Evolutionary conservation across 1,284 basidiomycete species (phyloP), one percentile per base, ranked within the genome.

Genomic region (Rhodofomes roseus): DNA sequence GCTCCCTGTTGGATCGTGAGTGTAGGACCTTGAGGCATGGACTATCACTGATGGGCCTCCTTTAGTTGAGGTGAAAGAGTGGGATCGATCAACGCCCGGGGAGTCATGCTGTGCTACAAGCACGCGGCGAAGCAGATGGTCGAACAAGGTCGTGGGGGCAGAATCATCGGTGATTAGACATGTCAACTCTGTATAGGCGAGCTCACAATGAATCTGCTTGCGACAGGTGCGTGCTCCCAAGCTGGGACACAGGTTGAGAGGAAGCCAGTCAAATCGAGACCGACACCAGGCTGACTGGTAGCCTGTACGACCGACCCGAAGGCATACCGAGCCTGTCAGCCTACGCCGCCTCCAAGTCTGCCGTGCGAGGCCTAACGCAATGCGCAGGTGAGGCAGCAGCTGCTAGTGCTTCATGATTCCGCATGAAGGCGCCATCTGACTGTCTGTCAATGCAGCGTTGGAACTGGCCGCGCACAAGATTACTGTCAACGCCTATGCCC

Each of bases 21-120:
- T 50, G 9, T 31, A n/a, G 18, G 18, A 14, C 16, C 37, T 37
- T 11, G 27, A 1, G 1, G 18, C 27, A 20, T 36, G 40, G 6
- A 14, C 18, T 34, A 29, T 27, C 18, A 46, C 36, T 23, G 22
- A 20, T n/a, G 25, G 36, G 37, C 37, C 12, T 36, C 12, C 18
- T 27, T 36, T 39, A 68, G 71, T 62, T 4, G 54, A 64, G 9
- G 57, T 62, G 20, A 68, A 70, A 34, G 62, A 68, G 1, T 60
- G 68, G 31, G 71, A 74, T 60, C 60, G 31, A 62, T 75, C 50
- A 76, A 76, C 62, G 61, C 69, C 23, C 66, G 66, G 43, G 73
- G 74, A 11, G 68, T 71, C 5, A 68, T 74, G 54, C 62, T 71
- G 25, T 70, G 68, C 62, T 76, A 73, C 65, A 74, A 74, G 64